A percentile compares a stretch with the other conserved stretches of the same genome.
Conservation (phyloP, 352 stramenopile genomes). For the Globisporangium heterothallicum region DNA sequence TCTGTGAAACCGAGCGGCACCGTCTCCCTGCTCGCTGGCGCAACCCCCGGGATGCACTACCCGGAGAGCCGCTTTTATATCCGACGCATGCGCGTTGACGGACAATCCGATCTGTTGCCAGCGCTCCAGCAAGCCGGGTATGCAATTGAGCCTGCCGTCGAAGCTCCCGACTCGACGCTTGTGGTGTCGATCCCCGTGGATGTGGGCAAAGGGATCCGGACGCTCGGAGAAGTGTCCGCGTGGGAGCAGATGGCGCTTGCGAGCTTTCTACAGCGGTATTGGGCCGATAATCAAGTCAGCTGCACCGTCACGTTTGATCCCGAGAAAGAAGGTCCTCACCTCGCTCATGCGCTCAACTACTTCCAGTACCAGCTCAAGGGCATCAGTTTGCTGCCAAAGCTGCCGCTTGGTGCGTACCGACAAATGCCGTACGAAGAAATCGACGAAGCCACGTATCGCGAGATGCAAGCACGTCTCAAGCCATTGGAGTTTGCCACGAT, state of each 20-base stretch:
- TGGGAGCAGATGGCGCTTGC: constrained; percentile 92
- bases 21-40: constrained; percentile 88
- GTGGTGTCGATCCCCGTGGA: constrained; percentile 92
- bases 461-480: constrained; percentile 34
- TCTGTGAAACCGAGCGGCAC: constrained; percentile 89
- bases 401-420: constrained; percentile 77
- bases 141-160: constrained; percentile 65
- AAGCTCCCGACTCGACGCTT: constrained; percentile 60
- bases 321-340: constrained; percentile 66
- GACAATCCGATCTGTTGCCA: constrained; percentile 74
- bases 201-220: constrained; percentile 81
- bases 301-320: constrained; percentile 93
- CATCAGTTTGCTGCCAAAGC: constrained; percentile 82
- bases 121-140: constrained; percentile 70
- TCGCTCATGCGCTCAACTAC: constrained; percentile 81
- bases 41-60: constrained; percentile 92
- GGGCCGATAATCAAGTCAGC: constrained; percentile 94
- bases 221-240: constrained; percentile 77
- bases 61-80: constrained; percentile 92
- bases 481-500: constrained; percentile 38
- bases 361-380: constrained; percentile 95
- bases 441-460: constrained; percentile 53
- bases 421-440: constrained; percentile 93
- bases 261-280: constrained; percentile 90
- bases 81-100: constrained; percentile 83